Conservation (phyloP, 2,329 filamentous ascomycete genomes). For the Aspergillus ochraceus region DNA sequence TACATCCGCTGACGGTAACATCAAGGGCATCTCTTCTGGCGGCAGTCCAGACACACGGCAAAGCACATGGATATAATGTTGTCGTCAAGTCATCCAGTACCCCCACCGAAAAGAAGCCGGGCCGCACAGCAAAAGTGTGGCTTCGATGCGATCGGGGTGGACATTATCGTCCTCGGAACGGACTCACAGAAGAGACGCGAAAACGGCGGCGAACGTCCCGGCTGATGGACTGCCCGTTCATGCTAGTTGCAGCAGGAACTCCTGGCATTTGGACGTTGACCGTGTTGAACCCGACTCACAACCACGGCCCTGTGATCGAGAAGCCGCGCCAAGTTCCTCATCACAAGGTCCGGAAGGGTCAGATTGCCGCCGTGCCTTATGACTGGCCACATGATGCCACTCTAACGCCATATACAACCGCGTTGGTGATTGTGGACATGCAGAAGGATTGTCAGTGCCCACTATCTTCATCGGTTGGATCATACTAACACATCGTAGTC, state of each 20-base stretch:
- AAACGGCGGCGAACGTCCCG: conserved; percentile 46
- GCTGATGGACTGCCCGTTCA: conserved; percentile 47
- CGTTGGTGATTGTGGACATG: conserved; percentile 50
- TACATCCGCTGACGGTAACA: neutral
- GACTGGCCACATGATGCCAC: conserved; percentile 49
- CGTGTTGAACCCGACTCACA: conserved; percentile 43
- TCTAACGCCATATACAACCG: conserved; percentile 47
- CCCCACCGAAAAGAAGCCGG: conserved; percentile 47
- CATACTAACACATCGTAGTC: conserved; percentile 28
- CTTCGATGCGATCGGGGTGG: conserved; percentile 47
- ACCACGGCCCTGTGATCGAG: conserved; percentile 44
- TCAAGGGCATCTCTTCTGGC: conserved; percentile 38
- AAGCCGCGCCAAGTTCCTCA: conserved; percentile 42
- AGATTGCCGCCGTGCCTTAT: conserved; percentile 43
- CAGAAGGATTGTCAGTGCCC: conserved; percentile 47
- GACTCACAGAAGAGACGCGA: conserved; percentile 46
- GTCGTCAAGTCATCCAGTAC: conserved; percentile 49
- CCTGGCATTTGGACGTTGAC: conserved; percentile 46
- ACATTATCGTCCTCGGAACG: conserved; percentile 46
- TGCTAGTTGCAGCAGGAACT: conserved; percentile 45
- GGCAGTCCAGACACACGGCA: conserved; percentile 43
- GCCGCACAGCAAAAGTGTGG: conserved; percentile 46
- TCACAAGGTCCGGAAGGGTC: conserved; percentile 46
- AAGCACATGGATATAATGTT: conserved; percentile 46
- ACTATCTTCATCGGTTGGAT: neutral